Conservation (phyloP, 192 early-diverging fungal species). For the Backusella sp. region DNA sequence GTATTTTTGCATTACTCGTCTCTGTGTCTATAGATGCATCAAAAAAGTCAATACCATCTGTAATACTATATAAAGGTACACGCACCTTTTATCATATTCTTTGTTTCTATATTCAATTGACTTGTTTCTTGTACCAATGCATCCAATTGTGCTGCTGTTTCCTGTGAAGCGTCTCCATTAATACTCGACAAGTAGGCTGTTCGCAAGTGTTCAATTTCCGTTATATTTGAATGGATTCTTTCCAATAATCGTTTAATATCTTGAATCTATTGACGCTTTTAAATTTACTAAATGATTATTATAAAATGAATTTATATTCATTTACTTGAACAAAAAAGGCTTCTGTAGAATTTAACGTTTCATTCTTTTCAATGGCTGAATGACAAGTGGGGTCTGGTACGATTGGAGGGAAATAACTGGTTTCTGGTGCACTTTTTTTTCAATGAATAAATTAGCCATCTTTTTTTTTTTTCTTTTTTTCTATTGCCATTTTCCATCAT, state of each 20-base stretch:
- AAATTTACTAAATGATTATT: not conserved
- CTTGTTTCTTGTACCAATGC: constrained; percentile 23
- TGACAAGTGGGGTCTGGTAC: not conserved
- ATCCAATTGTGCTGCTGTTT: constrained; percentile 13
- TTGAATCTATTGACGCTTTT: constrained; percentile 14
- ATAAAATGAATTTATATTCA: not conserved
- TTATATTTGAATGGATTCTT: constrained; percentile 25
- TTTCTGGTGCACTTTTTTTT: not conserved
- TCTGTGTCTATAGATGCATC: not conserved
- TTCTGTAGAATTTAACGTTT: not conserved
- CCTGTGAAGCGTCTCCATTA: constrained; percentile 23
- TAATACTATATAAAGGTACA: not conserved
- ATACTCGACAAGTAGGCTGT: constrained; percentile 25
- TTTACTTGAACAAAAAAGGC: not conserved
- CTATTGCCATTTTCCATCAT: not conserved
- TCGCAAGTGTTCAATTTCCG: constrained; percentile 30
- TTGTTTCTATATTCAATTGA: constrained; percentile 27
- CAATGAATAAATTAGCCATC: not conserved
- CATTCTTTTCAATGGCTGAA: not conserved
- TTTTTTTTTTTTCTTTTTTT: too few relatives aligned
- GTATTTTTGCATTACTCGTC: not conserved
- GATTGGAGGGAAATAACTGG: not conserved
- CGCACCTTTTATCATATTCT: constrained; percentile 47
- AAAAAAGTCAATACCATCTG: not conserved
- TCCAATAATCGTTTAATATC: constrained; percentile 21